phyloP scores from a whole-genome alignment of 169 alveolate species.

The Eimeria zaria region DNA sequence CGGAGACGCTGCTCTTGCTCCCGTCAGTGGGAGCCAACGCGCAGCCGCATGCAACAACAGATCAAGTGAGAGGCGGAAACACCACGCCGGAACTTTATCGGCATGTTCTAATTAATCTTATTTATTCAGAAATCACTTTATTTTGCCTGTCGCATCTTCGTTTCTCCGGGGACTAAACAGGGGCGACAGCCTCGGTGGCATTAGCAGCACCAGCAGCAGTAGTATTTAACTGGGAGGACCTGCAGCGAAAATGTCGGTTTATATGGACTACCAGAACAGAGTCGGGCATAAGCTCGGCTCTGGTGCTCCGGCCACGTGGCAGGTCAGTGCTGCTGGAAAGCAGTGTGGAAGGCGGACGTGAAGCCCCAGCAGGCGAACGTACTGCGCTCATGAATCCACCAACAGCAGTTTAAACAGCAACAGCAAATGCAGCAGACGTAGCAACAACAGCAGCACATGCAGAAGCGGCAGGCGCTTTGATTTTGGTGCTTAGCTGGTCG shows the following conservation, averaged over 20 bases:
- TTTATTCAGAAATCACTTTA: background rate
- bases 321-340: slow-evolving; percentile 79
- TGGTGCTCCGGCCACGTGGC: slow-evolving; percentile 98
- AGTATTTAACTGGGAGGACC: background rate
- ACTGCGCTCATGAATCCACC: background rate
- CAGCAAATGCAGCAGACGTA: background rate
- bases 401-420: background rate
- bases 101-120: background rate
- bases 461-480: background rate
- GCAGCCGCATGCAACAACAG: background rate
- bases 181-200: background rate
- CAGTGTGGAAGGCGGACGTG: background rate
- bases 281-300: slow-evolving; percentile 99
- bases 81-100: background rate
- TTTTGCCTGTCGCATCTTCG: background rate
- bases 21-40: background rate
- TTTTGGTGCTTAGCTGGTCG: background rate
- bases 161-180: background rate
- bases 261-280: slow-evolving; percentile 98
- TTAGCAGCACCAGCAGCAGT: background rate
- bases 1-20: background rate
- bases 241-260: slow-evolving; percentile 85
- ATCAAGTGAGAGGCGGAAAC: background rate
- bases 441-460: background rate
- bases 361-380: background rate